Evolutionary conservation across 768 basidiomycete genomes (phyloP), one percentile per base, ranked within the genome.

Genomic region (Termitomyces sp.): DNA sequence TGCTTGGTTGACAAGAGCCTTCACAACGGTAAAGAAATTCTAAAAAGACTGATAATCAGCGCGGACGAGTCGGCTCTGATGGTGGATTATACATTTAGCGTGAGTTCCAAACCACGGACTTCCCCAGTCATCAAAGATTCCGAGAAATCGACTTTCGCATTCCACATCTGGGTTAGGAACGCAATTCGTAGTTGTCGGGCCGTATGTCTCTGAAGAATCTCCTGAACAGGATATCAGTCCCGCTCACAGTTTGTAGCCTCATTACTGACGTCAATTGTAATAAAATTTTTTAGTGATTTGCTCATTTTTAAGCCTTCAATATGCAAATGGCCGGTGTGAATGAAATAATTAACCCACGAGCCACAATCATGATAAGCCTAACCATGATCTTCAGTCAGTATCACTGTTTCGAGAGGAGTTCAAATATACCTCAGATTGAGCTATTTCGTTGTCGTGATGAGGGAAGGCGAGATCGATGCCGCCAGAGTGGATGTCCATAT

Each of bases 251-350:
- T 55, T 48, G 12, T 44, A 48, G 24, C 41, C 29, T 58, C 10
- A 39, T 18, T 33, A 50, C 87, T 70, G 66, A 91, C 90, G 65
- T 91, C 87, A 57, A 99, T 97, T 7, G 97, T 98, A 65, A 98
- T 97, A 69, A 98, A 99, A 69, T 99, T 99, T 72, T 99, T 99
- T 61, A 99, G 74, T 10, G 93, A 95, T 74, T 99, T 99, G 76
- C 92, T 94, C 97, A 99, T 99, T 73, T 99, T 99, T 58, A 97
- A 77, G 9, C 97, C 97, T 70, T 97, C 94, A 64, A 99, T 98
- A 70, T 98, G 95, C 34, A 99, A 76, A 76, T 99, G 97, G 12
- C 97, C 97, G 0, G 96, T 98, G 72, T 99, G 97, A 50, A 98
- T 76, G 77, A 99, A 99, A 71, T 98, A 99, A 69, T 97, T 98